Percentiles rank a stretch among this genome's conserved stretches.
These are phyloP conservation scores for Trichosporon coremiiforme DNA, from an alignment of 1,284 basidiomycete species.

Conservation along the genomic window DNA sequence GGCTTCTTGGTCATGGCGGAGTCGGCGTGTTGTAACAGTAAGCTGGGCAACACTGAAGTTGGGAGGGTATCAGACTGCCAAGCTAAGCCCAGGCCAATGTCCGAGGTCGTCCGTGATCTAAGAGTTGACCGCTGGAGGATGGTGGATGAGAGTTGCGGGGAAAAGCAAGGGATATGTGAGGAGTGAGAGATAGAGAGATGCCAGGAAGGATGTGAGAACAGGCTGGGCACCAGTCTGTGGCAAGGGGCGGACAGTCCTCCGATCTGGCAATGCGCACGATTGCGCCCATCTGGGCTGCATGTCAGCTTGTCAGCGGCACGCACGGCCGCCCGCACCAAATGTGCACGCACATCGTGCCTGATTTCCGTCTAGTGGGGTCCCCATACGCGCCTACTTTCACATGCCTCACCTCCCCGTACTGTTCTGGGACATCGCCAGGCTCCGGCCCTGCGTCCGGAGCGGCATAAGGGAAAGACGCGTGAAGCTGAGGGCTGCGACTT, in stretches of 20 bases:
- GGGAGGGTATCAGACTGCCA: slow-evolving; percentile 14
- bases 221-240: no score
- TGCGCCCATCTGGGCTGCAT: neutral
- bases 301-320: neutral
- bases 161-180: neutral
- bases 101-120: slow-evolving; percentile 1
- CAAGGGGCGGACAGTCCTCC: neutral
- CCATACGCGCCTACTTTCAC: slow-evolving; percentile 6
- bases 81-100: neutral
- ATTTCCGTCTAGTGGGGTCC: neutral
- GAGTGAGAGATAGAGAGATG: neutral
- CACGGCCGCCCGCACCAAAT: slow-evolving; percentile 16
- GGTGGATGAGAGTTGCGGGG: neutral
- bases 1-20: slow-evolving; percentile 33
- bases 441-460: neutral
- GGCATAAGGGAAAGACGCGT: neutral
- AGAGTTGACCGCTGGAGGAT: neutral
- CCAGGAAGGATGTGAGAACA: no score
- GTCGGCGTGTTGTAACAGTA: slow-evolving; percentile 12
- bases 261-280: neutral
- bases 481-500: no score
- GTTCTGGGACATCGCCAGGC: slow-evolving; percentile 6
- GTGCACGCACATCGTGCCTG: slow-evolving; percentile 10
- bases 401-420: neutral
- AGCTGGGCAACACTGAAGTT: slow-evolving; percentile 8